Conservation (phyloP, 495 filamentous ascomycete genomes). For the Penicillium malachiteum region DNA sequence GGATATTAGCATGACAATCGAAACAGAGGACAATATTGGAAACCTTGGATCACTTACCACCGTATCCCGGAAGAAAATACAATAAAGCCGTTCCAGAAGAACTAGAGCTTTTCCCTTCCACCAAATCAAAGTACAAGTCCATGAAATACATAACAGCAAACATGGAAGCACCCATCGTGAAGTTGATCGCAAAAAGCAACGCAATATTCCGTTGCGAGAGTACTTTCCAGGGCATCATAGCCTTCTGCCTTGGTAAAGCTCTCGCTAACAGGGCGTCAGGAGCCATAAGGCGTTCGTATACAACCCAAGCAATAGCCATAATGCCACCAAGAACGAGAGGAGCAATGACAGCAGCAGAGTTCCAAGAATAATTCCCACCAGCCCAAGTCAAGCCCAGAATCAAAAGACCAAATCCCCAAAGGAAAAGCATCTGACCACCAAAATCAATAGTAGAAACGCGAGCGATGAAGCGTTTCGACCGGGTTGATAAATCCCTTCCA, state of each 20-base stretch:
- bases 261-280: conserved; percentile 41
- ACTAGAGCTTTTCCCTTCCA: conserved; percentile 43
- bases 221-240: conserved; percentile 58
- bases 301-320: conserved; percentile 45
- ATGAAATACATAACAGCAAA: conserved; percentile 61
- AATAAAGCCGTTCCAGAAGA: conserved; percentile 52
- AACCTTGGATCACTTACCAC: conserved; percentile 18
- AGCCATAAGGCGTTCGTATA: conserved; percentile 56
- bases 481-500: neutral
- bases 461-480: conserved; percentile 18
- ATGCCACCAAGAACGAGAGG: conserved; percentile 51
- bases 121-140: conserved; percentile 57
- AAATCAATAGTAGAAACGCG: conserved; percentile 54
- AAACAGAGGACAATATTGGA: neutral
- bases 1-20: no score
- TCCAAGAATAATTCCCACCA: conserved; percentile 56
- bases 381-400: conserved; percentile 60
- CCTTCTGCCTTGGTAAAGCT: conserved; percentile 45
- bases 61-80: conserved; percentile 46
- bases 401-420: conserved; percentile 57
- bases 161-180: conserved; percentile 47
- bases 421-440: conserved; percentile 55
- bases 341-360: conserved; percentile 46
- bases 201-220: conserved; percentile 50
- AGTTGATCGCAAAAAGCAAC: conserved; percentile 53